phyloP scores from a whole-genome alignment of 2,329 filamentous ascomycete species.

The Fusarium floridanum region DNA sequence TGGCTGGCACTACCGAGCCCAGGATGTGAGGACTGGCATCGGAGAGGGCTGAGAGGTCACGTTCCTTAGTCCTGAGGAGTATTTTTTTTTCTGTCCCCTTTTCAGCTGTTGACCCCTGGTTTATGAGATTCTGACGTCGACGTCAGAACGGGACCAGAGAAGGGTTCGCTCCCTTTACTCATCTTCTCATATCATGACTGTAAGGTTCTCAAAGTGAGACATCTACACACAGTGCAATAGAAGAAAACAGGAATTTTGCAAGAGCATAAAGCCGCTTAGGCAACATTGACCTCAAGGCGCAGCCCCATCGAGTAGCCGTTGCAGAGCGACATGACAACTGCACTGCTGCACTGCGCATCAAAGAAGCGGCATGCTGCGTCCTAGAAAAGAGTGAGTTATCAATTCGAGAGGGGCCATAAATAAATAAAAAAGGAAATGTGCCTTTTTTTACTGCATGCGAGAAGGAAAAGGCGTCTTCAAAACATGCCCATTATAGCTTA shows the following conservation, averaged over 20 bases:
- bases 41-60: not conserved
- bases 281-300: slow-evolving; percentile 1
- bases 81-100: not conserved
- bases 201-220: not conserved
- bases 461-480: not conserved
- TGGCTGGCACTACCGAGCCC: not conserved
- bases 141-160: not conserved
- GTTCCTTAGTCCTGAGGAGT: not conserved
- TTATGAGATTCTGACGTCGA: not conserved
- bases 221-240: not conserved
- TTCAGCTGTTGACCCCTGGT: not conserved
- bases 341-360: not conserved
- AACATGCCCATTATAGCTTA: not conserved
- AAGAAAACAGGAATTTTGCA: slow-evolving; percentile 3
- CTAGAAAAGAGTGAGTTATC: not conserved
- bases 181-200: not conserved
- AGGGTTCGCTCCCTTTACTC: not conserved
- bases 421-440: not conserved
- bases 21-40: not conserved
- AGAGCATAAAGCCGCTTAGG: not conserved
- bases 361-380: not conserved
- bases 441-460: not conserved
- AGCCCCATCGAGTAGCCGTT: not conserved
- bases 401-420: not conserved
- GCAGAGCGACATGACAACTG: not conserved